Base-by-base conservation (phyloP, 192 early-diverging fungal species). In the Funneliformis geosporum region DNA sequence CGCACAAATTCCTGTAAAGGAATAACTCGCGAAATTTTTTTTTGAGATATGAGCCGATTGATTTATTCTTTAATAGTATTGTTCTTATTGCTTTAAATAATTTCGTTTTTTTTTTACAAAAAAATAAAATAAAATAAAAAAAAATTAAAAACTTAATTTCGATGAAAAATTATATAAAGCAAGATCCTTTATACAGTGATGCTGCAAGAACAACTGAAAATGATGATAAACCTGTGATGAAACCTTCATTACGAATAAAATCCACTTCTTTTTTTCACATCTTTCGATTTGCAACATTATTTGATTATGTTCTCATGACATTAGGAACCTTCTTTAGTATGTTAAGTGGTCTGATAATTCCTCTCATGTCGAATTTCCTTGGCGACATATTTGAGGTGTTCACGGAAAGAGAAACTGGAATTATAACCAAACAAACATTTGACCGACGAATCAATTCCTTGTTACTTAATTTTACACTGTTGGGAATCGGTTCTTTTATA, bases 401-500 rank as follows among this genome's bases (percentile, higher is more conserved):
- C 12, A 78, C 76, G 1, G 76, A 78, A 28, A 28, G 50, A 67
- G 42, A 64, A 47, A 65, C 28, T 28, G 76, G 76, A 46, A 46
- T 66, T 25, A 78, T 78, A 46, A 78, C 76, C 1, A 46, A 67
- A 39, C 23, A 21, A 47, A n/a, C 28, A 10, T 78, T 78, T 38
- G 14, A 50, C 2, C 14, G 44, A 28, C 39, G 27, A 50, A 39
- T 78, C 25, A 50, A 67, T 47, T 25, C 16, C 42, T 46, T 44
- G 33, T 21, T 67, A 42, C 6, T 47, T 2, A 3, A 68, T 59
- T 89, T 89, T 79, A 77, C 89, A 10, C 60, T 87, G 4, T 83
- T 90, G 39, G 74, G 84, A 3, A 73, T 92, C 42, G 87, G 81
- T 7, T 47, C 79, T 42, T 67, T 83, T 73, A 47, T 82, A 23